A percentile compares a stretch with the other conserved stretches of the same genome.
Conservation (phyloP, 2,329 filamentous ascomycete genomes). For the Bipolaris bicolor region DNA sequence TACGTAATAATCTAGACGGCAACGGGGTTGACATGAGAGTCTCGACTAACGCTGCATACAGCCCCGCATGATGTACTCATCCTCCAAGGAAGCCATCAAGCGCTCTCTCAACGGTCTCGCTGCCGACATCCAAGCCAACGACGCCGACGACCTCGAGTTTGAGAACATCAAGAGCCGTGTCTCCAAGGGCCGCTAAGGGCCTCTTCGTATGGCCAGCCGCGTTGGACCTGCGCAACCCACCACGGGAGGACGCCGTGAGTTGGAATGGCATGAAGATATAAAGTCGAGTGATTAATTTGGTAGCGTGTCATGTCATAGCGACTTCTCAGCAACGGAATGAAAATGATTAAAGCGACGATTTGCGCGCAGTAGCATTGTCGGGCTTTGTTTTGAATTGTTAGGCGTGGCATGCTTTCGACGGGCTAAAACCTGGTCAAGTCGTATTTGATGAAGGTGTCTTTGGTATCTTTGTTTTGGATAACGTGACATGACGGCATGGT, state of each 20-base stretch:
- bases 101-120: conserved; percentile 76
- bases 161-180: conserved; percentile 67
- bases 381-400: conserved; percentile 20
- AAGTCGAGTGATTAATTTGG: conserved; percentile 17
- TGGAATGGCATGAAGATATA: conserved; percentile 28
- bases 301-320: conserved; percentile 14
- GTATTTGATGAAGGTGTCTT: conserved; percentile 28
- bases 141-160: conserved; percentile 80
- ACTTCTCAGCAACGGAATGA: conserved; percentile 15
- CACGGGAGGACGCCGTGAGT: conserved; percentile 23
- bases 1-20: conserved; percentile 51
- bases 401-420: conserved; percentile 21
- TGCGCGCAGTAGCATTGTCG: conserved; percentile 1
- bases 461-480: conserved; percentile 17
- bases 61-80: conserved; percentile 90
- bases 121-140: conserved; percentile 82
- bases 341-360: conserved; percentile 19
- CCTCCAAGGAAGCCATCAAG: conserved; percentile 86
- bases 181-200: conserved; percentile 57
- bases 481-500: conserved; percentile 12
- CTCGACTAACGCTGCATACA: conserved; percentile 47
- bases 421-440: conserved; percentile 31
- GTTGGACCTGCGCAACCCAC: conserved; percentile 29
- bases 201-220: conserved; percentile 4
- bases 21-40: neutral